These are phyloP conservation scores for Cryphonectria carpinicola DNA, from an alignment of 2,329 filamentous ascomycete species.

Conservation along the genomic window DNA sequence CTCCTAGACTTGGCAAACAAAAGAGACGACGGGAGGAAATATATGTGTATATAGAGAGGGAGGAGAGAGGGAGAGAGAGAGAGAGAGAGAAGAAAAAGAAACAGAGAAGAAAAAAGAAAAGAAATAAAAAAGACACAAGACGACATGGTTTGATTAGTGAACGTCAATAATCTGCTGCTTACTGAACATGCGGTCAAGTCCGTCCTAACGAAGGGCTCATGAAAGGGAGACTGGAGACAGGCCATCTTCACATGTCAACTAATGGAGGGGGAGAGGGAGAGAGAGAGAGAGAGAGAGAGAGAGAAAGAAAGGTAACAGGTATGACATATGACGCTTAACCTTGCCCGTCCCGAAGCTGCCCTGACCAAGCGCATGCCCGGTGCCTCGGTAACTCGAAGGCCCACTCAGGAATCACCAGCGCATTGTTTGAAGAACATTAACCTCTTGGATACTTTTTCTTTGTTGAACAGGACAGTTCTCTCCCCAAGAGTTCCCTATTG, in stretches of 20 bases:
- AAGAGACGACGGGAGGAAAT: background rate
- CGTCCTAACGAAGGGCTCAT: background rate
- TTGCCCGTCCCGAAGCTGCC: background rate
- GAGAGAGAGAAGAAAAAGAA: background rate
- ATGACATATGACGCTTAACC: background rate
- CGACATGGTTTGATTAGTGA: background rate
- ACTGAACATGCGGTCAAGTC: background rate
- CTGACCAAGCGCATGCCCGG: constrained; percentile 2
- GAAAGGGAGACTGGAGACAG: background rate
- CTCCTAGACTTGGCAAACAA: background rate
- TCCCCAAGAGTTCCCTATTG: background rate
- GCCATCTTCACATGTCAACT: background rate
- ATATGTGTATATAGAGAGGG: background rate
- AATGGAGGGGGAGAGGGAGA: background rate
- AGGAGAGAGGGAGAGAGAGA: background rate
- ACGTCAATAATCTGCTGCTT: background rate
- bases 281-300: background rate
- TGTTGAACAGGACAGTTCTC: background rate
- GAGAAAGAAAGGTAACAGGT: background rate
- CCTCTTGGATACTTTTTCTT: background rate
- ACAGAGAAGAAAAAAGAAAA: background rate
- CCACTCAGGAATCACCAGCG: background rate
- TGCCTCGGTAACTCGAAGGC: constrained; percentile 13
- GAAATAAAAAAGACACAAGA: background rate
- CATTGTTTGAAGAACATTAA: background rate